These are phyloP conservation scores for Trypanosomatidae sp. DNA, from an alignment of 208 protist genomes.

Conservation along the genomic window DNA sequence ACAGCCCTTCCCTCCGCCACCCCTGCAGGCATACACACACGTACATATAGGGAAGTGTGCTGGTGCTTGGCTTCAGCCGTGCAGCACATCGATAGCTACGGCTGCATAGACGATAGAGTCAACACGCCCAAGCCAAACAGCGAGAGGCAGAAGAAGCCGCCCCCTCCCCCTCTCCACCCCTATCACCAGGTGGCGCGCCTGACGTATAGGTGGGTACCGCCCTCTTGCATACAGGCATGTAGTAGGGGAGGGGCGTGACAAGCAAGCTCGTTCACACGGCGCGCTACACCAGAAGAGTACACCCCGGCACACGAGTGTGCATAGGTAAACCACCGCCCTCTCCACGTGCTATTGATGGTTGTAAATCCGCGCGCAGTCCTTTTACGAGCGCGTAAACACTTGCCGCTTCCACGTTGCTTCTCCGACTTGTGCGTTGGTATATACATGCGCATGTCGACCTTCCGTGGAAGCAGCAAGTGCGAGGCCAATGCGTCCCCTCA, in stretches of 20 bases:
- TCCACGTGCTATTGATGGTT: not conserved
- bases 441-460: not conserved
- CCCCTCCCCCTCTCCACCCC: no score
- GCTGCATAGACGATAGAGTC: not conserved
- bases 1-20: not conserved
- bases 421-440: not conserved
- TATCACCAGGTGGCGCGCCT: not conserved
- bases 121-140: not conserved
- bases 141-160: not conserved
- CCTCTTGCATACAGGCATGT: not conserved
- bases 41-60: not conserved
- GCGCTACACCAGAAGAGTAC: no score
- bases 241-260: not conserved
- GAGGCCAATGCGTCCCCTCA: not conserved
- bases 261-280: not conserved
- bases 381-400: not conserved
- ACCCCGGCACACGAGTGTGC: not conserved
- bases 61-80: not conserved
- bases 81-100: not conserved
- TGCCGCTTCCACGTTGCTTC: not conserved
- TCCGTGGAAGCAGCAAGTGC: not conserved
- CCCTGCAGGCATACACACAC: not conserved
- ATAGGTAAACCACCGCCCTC: not conserved
- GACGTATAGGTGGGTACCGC: not conserved
- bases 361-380: not conserved